These are phyloP conservation scores for Chlorella sp. DNA, from an alignment of 139 green algal genomes.

Conservation along the genomic window DNA sequence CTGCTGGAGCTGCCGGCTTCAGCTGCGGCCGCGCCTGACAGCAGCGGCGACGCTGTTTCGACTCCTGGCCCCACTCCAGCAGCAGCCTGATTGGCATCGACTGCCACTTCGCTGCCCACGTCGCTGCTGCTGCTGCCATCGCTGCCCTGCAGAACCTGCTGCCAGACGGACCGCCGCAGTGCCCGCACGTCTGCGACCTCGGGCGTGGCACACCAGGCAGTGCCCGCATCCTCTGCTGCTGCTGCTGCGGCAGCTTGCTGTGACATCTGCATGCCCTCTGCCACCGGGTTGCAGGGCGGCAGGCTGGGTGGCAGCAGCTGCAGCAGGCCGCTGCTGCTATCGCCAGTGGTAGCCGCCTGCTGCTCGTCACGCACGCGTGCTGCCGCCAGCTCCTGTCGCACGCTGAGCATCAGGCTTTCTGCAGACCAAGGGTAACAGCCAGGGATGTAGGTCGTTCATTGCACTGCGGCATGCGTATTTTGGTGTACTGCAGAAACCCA, in stretches of 20 bases:
- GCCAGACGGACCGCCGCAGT: background rate
- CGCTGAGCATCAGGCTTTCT: constrained; percentile 21
- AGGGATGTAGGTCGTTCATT: background rate
- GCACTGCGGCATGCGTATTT: background rate
- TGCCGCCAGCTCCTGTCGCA: constrained; percentile 16
- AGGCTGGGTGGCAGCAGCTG: constrained; percentile 21
- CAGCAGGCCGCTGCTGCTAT: background rate
- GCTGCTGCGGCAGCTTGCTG: background rate
- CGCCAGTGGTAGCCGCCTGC: background rate
- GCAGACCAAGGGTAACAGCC: background rate
- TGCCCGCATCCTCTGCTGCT: background rate
- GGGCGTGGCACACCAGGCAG: background rate
- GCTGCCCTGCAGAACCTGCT: background rate
- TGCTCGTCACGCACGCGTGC: background rate
- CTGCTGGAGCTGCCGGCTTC: background rate
- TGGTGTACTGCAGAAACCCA: too few relatives aligned
- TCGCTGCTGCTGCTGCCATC: background rate
- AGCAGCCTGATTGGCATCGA: too few relatives aligned
- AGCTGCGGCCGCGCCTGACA: background rate
- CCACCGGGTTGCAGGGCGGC: constrained; percentile 1
- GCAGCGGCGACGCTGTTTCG: background rate
- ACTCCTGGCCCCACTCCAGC: background rate
- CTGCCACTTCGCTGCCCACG: background rate
- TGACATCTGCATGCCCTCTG: constrained; percentile 7
- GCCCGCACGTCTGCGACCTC: background rate